Evolutionary conservation across 1,284 basidiomycete genomes (phyloP), one percentile per base, ranked within the genome.

Genomic region (Pholiota adiposa): DNA sequence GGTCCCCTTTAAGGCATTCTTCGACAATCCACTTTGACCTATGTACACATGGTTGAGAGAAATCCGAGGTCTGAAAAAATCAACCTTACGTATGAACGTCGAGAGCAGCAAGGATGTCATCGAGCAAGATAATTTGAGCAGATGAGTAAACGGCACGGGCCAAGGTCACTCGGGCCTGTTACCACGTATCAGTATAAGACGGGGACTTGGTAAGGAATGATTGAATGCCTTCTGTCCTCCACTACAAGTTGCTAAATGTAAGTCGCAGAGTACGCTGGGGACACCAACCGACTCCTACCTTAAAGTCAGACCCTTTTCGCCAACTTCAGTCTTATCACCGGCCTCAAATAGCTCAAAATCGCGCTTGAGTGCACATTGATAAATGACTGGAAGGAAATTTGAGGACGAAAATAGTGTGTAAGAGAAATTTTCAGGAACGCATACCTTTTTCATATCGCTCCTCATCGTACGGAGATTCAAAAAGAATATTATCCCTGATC

Each of bases 401-500:
- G n/a, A 5, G 14, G 6, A 25, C 14, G 5, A 21, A 23, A 78
- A 69, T 11, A 31, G 29, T n/a, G n/a, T n/a, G n/a, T n/a, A 31
- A 31, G 11, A 31, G 29, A 31, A 31, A 31, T 5, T 31, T 31
- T 14, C 86, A 65, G 51, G 87, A 88, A 64, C 18, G 12, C 50
- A 25, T 48, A 58, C 56, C 56, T 53, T 83, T 84, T 59, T 86
- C 80, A 69, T 96, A 96, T 1, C 94, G 83, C 44, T 81, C 79
- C 68, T 88, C 84, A 61, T 92, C 83, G 64, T 83, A 93, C 0
- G 88, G 85, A 4, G 89, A 77, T 31, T 91, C 90, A 72, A 97
- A 97, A 31, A 95, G 66, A 63, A 97, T 95, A 67, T 97, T 97
- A 54, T 93, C 88, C 69, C 79, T 72, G 62, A 78, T 78, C 1